phyloP scores from a whole-genome alignment of 2,329 filamentous ascomycete genomes.

The Gnomoniopsis smithogilvyi region DNA sequence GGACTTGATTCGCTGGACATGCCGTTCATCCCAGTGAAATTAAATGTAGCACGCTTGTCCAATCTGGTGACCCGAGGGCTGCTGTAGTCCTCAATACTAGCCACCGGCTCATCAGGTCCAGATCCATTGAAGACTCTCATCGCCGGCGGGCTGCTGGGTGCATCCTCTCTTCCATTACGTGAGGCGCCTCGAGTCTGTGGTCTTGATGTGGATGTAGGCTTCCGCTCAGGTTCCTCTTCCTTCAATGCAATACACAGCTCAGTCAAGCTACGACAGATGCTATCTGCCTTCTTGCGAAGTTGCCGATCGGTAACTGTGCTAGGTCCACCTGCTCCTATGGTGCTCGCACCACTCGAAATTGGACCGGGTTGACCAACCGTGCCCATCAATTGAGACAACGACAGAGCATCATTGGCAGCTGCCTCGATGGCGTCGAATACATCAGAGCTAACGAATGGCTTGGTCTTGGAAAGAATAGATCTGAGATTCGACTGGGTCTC shows the following conservation, averaged over 20 bases:
- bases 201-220: conserved; percentile 24
- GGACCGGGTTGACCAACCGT: conserved; percentile 65
- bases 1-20: conserved; percentile 41
- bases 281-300: conserved; percentile 84
- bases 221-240: conserved; percentile 48
- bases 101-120: conserved; percentile 35
- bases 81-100: conserved; percentile 32
- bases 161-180: conserved; percentile 18
- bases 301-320: conserved; percentile 71
- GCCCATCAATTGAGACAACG: conserved; percentile 75
- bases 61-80: conserved; percentile 48
- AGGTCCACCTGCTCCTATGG: conserved; percentile 47
- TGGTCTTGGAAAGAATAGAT: conserved; percentile 77
- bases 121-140: conserved; percentile 37
- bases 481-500: conserved; percentile 76
- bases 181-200: conserved; percentile 20
- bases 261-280: conserved; percentile 86
- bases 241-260: conserved; percentile 86
- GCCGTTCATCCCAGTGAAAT: conserved; percentile 28
- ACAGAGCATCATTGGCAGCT: conserved; percentile 76
- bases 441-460: conserved; percentile 63
- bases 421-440: conserved; percentile 78
- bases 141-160: conserved; percentile 42
- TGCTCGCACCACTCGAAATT: conserved; percentile 64
- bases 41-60: conserved; percentile 49